These are phyloP conservation scores for Hanseniaspora thailandica DNA, from an alignment of 805 yeast species.

Conservation along the genomic window DNA sequence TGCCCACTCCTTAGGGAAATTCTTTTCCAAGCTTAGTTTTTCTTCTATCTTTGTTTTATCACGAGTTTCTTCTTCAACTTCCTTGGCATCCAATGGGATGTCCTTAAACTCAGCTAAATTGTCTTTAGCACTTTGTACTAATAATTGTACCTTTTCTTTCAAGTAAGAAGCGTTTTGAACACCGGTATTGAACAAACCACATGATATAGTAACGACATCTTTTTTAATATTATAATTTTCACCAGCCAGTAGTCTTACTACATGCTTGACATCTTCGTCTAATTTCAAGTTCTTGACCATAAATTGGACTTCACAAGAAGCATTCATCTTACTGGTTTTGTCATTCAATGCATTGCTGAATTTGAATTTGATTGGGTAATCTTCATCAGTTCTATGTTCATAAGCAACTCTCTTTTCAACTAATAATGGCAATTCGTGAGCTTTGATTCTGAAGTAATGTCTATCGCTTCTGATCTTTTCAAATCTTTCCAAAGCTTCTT, in stretches of 20 bases:
- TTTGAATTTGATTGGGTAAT: conserved; percentile 51
- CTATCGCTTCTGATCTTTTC: conserved; percentile 65
- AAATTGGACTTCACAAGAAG: conserved; percentile 52
- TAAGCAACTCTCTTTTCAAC: conserved; percentile 65
- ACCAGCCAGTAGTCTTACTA: conserved; percentile 68
- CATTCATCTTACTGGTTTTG: conserved; percentile 45
- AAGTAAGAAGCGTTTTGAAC: conserved; percentile 75
- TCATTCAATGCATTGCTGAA: conserved; percentile 70
- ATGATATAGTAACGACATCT: conserved; percentile 53
- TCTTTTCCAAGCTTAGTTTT: conserved; percentile 30
- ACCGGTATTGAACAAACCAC: conserved; percentile 57
- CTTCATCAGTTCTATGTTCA: conserved; percentile 34
- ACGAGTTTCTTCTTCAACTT: conserved; percentile 26
- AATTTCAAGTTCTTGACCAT: conserved; percentile 39
- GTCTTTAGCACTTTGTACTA: conserved; percentile 56
- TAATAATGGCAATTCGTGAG: conserved; percentile 82
- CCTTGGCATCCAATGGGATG: conserved; percentile 73
- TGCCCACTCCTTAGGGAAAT: conserved; percentile 74
- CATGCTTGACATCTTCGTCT: conserved; percentile 45
- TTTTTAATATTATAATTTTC: conserved; percentile 55
- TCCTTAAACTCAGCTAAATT: conserved; percentile 53
- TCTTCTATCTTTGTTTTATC: conserved; percentile 32
- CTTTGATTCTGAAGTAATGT: conserved; percentile 68
- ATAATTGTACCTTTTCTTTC: conserved; percentile 48
- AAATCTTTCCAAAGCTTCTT: conserved; percentile 58